These are phyloP conservation scores for Bimuria novae-zelandiae DNA, from an alignment of 2,329 filamentous ascomycete genomes.

Conservation along the genomic window DNA sequence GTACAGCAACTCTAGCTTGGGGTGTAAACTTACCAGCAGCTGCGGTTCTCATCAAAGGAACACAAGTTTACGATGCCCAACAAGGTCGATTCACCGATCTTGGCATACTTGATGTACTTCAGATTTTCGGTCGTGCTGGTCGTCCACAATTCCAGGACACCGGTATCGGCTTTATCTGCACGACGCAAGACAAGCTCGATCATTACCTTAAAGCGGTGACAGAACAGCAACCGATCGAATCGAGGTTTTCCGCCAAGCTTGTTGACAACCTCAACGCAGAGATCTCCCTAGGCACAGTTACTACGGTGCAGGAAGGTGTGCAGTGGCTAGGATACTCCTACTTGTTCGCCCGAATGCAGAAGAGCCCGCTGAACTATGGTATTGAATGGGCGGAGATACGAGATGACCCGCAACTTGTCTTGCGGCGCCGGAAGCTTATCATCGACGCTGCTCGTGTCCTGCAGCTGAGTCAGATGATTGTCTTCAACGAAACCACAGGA, in stretches of 20 bases:
- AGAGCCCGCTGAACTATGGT: constrained; percentile 88
- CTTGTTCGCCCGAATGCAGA: constrained; percentile 93
- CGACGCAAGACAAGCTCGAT: constrained; percentile 87
- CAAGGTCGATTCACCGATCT: constrained; percentile 96
- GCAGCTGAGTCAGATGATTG: constrained; percentile 97
- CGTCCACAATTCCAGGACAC: constrained; percentile 97
- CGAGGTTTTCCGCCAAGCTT: constrained; percentile 89
- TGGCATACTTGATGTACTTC: constrained; percentile 92
- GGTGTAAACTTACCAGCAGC: constrained; percentile 98
- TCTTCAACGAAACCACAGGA: constrained; percentile 93
- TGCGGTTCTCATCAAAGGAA: constrained; percentile 97
- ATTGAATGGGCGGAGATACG: constrained; percentile 92
- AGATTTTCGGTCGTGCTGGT: constrained; percentile 98
- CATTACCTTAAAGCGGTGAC: constrained; percentile 94
- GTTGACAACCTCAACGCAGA: constrained; percentile 98
- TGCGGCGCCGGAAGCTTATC: constrained; percentile 81
- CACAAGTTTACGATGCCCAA: constrained; percentile 93
- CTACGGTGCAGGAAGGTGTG: constrained; percentile 88
- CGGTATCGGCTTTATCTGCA: constrained; percentile 97
- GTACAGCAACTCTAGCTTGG: constrained; percentile 97
- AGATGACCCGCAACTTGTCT: constrained; percentile 86
- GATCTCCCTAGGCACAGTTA: constrained; percentile 90
- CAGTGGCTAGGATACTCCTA: constrained; percentile 99
- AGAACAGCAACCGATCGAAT: constrained; percentile 95
- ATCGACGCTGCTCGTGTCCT: constrained; percentile 86